Evolutionary conservation across 2,329 filamentous ascomycete species (phyloP).

Genomic region (Epichloe festucae): DNA sequence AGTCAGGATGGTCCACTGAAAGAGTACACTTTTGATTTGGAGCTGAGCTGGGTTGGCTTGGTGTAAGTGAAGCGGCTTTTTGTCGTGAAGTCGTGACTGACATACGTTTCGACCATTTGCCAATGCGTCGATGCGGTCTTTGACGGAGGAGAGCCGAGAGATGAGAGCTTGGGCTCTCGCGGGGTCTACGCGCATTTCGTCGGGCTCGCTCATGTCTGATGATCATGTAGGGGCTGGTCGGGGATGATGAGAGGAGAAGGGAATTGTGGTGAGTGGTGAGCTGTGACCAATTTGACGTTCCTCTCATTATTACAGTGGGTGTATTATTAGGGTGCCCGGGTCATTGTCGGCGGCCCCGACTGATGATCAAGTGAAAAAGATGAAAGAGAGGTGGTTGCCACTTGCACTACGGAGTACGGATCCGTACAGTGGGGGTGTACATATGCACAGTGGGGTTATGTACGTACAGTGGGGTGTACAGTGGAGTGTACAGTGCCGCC

Average conservation of each 20-base stretch:
- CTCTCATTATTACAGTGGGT: too few relatives aligned
- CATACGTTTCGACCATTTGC: slow-evolving; percentile 42
- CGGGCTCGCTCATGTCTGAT: slow-evolving; percentile 28
- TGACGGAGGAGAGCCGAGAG: slow-evolving; percentile 48
- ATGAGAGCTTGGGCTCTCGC: slow-evolving; percentile 48
- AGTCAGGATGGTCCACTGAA: neutral
- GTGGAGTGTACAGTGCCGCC: too few relatives aligned
- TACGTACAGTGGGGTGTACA: too few relatives aligned
- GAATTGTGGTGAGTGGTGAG: neutral
- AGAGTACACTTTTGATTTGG: neutral
- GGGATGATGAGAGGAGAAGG: neutral
- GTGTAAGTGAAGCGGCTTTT: neutral
- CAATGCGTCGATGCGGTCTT: slow-evolving; percentile 41
- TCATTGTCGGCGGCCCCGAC: slow-evolving; percentile 4
- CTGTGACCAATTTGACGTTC: neutral
- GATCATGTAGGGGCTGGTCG: neutral
- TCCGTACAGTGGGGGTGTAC: too few relatives aligned
- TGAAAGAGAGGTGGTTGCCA: too few relatives aligned
- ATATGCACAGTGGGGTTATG: too few relatives aligned
- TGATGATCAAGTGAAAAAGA: too few relatives aligned
- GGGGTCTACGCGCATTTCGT: slow-evolving; percentile 49
- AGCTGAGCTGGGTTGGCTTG: neutral
- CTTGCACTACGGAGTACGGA: too few relatives aligned
- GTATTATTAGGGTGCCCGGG: neutral
- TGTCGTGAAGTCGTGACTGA: neutral